Evolutionary conservation across 352 stramenopile species (phyloP).

Genomic region (Phytophthora sp.): DNA sequence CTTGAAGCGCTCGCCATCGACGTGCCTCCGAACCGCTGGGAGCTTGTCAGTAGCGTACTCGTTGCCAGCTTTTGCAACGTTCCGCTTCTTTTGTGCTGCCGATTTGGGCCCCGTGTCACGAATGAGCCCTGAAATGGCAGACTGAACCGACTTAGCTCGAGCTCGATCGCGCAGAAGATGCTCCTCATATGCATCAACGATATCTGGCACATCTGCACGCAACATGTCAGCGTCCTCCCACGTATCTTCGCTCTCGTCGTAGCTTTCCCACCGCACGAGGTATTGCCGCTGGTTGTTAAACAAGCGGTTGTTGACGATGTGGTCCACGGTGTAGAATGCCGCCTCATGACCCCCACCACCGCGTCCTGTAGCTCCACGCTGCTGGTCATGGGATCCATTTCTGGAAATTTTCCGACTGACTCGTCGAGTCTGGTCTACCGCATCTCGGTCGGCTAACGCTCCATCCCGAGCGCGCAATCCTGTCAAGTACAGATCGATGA

Average conservation of each 20-base stretch:
- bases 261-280: constrained; percentile 72
- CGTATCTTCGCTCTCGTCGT: constrained; percentile 67
- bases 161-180: constrained; percentile 14
- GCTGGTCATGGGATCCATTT: constrained; percentile 2
- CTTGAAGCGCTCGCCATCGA: constrained; percentile 13
- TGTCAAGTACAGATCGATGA: constrained; percentile 43
- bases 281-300: constrained; percentile 56
- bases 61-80: not conserved
- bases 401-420: constrained; percentile 7
- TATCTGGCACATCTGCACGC: constrained; percentile 51
- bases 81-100: constrained; percentile 11
- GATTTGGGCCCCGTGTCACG: constrained; percentile 9
- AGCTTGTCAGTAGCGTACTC: not conserved
- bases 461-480: constrained; percentile 12
- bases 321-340: constrained; percentile 62
- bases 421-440: constrained; percentile 4
- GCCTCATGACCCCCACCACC: not conserved
- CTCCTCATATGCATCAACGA: constrained; percentile 65
- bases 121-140: constrained; percentile 14
- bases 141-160: constrained; percentile 15
- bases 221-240: constrained; percentile 64
- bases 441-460: not conserved
- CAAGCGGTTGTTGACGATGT: constrained; percentile 62
- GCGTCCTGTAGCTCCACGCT: not conserved
- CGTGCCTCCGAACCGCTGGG: not conserved